These are phyloP conservation scores for Phytophthora hybrid DNA, from an alignment of 352 stramenopile genomes.

Conservation along the genomic window DNA sequence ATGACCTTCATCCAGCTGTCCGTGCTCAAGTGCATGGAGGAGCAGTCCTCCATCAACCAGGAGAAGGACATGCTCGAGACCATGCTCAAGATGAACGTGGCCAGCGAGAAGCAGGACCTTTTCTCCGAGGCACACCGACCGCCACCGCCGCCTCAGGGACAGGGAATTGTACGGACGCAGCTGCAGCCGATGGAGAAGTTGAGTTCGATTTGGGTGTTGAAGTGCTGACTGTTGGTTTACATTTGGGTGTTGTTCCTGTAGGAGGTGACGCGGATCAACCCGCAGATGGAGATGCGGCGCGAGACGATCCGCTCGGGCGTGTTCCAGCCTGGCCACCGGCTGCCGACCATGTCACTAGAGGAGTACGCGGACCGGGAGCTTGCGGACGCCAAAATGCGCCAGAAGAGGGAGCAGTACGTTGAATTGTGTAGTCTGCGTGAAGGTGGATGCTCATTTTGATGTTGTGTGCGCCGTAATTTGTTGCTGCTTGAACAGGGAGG, in stretches of 20 bases:
- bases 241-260: slow-evolving; percentile 30
- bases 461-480: background rate
- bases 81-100: slow-evolving; percentile 85
- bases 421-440: background rate
- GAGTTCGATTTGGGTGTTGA: background rate
- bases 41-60: slow-evolving; percentile 77
- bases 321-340: slow-evolving; percentile 96
- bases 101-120: slow-evolving; percentile 61
- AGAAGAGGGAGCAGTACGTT: slow-evolving; percentile 77
- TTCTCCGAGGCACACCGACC: slow-evolving; percentile 77
- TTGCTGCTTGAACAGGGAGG: slow-evolving; percentile 49
- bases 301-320: slow-evolving; percentile 90
- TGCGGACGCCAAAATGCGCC: slow-evolving; percentile 88
- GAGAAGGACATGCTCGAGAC: slow-evolving; percentile 89
- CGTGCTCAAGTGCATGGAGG: slow-evolving; percentile 81
- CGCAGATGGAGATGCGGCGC: slow-evolving; percentile 88
- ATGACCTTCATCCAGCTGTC: slow-evolving; percentile 82
- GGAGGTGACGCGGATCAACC: slow-evolving; percentile 88
- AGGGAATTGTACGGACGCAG: slow-evolving; percentile 75
- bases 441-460: background rate
- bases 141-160: slow-evolving; percentile 64
- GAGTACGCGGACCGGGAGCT: slow-evolving; percentile 93
- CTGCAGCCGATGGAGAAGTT: background rate
- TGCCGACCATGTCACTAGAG: slow-evolving; percentile 96
- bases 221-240: background rate